Base-by-base conservation (phyloP, 164 flowering plant species). In the Macadamia integrifolia region DNA sequence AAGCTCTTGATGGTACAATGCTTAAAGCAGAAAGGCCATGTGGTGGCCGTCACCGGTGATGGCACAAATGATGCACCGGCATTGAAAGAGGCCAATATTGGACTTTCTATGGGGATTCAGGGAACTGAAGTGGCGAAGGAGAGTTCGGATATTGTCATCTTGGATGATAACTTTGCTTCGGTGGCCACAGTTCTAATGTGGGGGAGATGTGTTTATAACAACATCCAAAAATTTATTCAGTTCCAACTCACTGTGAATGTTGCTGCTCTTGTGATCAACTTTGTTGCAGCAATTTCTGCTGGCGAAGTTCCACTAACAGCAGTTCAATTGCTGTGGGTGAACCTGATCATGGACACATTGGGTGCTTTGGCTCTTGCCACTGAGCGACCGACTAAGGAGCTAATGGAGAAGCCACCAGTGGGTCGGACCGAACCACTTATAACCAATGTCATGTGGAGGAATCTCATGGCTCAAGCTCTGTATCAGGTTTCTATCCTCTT, bases 61-160 rank as follows among this genome's bases (percentile, higher is more conserved):
- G 87, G 89, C 15, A 84, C 87, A 42, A 86, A 86, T n/a, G 89
- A 86, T 50, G 86, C 89, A 4, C 86, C 83, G 0, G 89, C 87
- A 3, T 43, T 86, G 9, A 81, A 85, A 57, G 87, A 80, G 65
- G 85, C 89, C 0, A 84, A 88, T 60, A 78, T 88, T 15, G 90
- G 92, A 11, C 82, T 88, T 6, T 80, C 92, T 0, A 83, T 86
- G 90, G 90, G 90, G 3, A 82, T 84, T 49, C 85, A 79, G n/a
- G 92, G 92, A 6, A 86, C 89, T 0, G 88, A 84, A 72, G 89
- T 88, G n/a, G 86, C 92, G 0, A 88, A 86, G 58, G 86, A 86
- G 70, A 86, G 88, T 71, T 83, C 92, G 11, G 92, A 85, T 63
- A 84, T 87, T 9, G 76, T 87, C 61, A 84, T 88, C 9, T 65